Evolutionary conservation across 2,329 filamentous ascomycete genomes (phyloP), one percentile per base, ranked within the genome.

Genomic region (Arthrobotrys megalospora): DNA sequence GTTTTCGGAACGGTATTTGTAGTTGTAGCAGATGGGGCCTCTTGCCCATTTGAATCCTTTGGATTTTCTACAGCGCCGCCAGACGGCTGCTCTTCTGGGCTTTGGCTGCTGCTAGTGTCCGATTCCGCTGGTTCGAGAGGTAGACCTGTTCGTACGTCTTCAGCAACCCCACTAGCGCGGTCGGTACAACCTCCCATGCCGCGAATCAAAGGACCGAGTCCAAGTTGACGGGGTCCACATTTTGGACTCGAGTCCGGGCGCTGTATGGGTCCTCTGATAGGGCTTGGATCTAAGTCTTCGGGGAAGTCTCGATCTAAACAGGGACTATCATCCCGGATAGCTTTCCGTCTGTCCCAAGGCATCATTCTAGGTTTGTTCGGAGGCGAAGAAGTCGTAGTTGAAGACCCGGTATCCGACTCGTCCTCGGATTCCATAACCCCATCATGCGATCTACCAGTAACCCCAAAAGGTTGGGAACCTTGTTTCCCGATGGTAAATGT

Each of bases 401-500:
- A 58, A 60, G 76, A 79, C 36, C 50, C 76, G 70, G 45, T 69
- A 58, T 75, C 76, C 16, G 69, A 73, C 60, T 75, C 76, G 68
- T 75, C 69, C 53, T 69, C 70, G 65, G 55, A 67, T 73, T 73
- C 76, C 76, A 75, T 60, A 75, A 75, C 67, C 69, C 55, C 69
- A 75, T 79, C 76, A 79, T 75, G 76, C 68, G 66, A 12, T 71
- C 55, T 65, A 19, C 68, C 65, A 24, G 55, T 38, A 36, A 75
- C 47, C 32, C 60, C 60, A 45, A 70, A 79, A 19, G 68, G 68
- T 24, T 75, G 58, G 38, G 70, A 66, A 38, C 43, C 36, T 50
- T 58, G 58, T 65, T 69, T 79, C 60, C 55, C 76, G n/a, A 69
- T 65, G n/a, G 70, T 58, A 52, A 70, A 69, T 3, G 65, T 65